Conservation (phyloP, 2,329 filamentous ascomycete genomes). For the Ascosphaera apis region DNA sequence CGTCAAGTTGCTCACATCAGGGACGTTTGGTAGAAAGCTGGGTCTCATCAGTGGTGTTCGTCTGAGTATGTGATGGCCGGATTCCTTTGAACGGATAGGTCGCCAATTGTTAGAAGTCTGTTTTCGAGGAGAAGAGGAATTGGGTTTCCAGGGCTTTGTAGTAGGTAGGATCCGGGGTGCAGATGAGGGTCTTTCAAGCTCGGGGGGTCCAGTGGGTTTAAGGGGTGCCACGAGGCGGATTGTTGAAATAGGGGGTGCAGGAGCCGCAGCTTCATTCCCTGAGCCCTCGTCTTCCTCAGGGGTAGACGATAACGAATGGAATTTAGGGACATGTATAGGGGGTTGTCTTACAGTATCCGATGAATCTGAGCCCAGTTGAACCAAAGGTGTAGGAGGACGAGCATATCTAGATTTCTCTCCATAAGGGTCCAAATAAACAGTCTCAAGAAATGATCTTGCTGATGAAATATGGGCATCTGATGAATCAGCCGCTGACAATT, state of each 20-base stretch:
- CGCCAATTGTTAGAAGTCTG: background rate
- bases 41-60: constrained; percentile 42
- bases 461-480: constrained; percentile 60
- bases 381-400: background rate
- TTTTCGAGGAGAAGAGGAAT: background rate
- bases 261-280: background rate
- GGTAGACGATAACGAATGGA: background rate
- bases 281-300: background rate
- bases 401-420: constrained; percentile 15
- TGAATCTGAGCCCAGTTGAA: too few relatives aligned
- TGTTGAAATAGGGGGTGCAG: constrained; percentile 3
- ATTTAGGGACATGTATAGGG: too few relatives aligned
- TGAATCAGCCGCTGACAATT: constrained; percentile 39
- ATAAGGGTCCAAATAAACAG: constrained; percentile 43
- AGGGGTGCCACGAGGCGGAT: constrained; percentile 3
- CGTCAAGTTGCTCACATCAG: constrained; percentile 48
- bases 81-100: constrained; percentile 25
- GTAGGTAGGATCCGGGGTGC: background rate
- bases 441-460: constrained; percentile 57
- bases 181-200: background rate
- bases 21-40: constrained; percentile 47
- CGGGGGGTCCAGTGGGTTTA: background rate
- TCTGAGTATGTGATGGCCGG: constrained; percentile 21
- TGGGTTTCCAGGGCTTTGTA: background rate
- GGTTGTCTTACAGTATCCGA: too few relatives aligned